Percentiles rank a stretch among this genome's conserved stretches.
phyloP scores from a whole-genome alignment of 495 filamentous ascomycete species.

The Penicillium taxi region DNA sequence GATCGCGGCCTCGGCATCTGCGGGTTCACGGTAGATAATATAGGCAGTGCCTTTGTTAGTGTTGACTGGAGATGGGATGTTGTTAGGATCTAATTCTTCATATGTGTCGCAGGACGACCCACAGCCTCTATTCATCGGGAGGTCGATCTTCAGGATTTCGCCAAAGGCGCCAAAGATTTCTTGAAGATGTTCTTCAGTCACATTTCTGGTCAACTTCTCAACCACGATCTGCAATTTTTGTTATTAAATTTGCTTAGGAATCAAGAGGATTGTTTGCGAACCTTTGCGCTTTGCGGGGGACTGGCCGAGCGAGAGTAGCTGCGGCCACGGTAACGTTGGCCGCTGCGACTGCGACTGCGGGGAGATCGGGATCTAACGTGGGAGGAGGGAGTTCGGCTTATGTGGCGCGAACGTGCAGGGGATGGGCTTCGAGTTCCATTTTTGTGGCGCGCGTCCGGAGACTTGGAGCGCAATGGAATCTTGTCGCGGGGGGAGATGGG shows the following conservation, averaged over 20 bases:
- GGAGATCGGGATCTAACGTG: too few species aligned
- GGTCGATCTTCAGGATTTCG: conserved; percentile 72
- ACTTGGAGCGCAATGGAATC: conserved; percentile 36
- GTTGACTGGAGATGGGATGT: conserved; percentile 48
- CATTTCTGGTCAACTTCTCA: conserved; percentile 93
- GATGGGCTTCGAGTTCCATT: conserved; percentile 31
- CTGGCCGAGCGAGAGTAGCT: conserved; percentile 45
- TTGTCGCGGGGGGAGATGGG: conserved; percentile 13
- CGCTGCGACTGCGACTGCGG: conserved; percentile 34
- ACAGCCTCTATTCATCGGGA: conserved; percentile 87
- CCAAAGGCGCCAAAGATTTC: conserved; percentile 94
- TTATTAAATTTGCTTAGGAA: not conserved
- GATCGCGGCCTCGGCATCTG: conserved; percentile 81
- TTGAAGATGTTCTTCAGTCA: conserved; percentile 75
- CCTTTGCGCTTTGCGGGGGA: conserved; percentile 53
- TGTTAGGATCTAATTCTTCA: not conserved
- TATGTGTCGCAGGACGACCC: conserved; percentile 17
- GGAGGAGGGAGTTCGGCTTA: conserved; percentile 39
- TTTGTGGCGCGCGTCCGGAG: conserved; percentile 33
- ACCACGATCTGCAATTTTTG: conserved; percentile 65
- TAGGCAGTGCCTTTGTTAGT: conserved; percentile 93
- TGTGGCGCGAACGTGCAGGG: conserved; percentile 31
- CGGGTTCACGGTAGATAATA: conserved; percentile 69
- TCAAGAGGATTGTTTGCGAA: conserved; percentile 9
- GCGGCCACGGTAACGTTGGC: conserved; percentile 31